Percentiles rank a stretch among this genome's conserved stretches.
These are phyloP conservation scores for Agapanthus africanus DNA, from an alignment of 106 monocot genomes.

Conservation along the genomic window DNA sequence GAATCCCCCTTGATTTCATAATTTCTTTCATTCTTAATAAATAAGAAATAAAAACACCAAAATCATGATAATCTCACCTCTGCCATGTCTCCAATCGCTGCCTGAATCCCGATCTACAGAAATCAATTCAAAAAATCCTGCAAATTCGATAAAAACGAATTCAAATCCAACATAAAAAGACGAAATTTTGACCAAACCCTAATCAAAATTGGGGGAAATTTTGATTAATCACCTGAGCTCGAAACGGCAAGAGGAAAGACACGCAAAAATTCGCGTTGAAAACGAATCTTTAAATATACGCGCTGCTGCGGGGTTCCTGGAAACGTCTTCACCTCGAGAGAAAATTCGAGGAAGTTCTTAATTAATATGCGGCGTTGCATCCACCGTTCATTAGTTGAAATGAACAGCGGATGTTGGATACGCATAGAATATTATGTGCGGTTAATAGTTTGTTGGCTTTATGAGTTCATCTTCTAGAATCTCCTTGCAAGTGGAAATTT, in stretches of 20 bases:
- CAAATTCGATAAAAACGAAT: not conserved
- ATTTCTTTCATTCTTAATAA: too few relatives aligned
- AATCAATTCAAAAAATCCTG: not conserved
- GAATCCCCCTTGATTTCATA: too few relatives aligned
- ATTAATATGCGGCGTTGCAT: not conserved
- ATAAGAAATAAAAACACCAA: too few relatives aligned
- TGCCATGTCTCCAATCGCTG: not conserved
- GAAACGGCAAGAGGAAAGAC: not conserved
- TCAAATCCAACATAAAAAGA: not conserved
- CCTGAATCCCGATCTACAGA: not conserved
- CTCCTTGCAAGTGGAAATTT: not conserved
- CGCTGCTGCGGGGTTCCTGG: not conserved
- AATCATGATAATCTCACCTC: not conserved
- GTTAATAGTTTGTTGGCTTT: not conserved
- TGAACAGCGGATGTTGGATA: not conserved
- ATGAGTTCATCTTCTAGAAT: not conserved
- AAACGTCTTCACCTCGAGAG: not conserved
- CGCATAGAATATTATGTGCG: not conserved
- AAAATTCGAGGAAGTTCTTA: not conserved
- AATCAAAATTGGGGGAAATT: not conserved
- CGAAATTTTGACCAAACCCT: too few relatives aligned
- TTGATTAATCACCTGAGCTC: not conserved
- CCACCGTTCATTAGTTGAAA: not conserved
- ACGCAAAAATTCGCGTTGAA: not conserved
- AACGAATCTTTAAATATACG: not conserved